Evolutionary conservation across 805 yeast genomes (phyloP).

Genomic region (Saccharomycopsis microspora): DNA sequence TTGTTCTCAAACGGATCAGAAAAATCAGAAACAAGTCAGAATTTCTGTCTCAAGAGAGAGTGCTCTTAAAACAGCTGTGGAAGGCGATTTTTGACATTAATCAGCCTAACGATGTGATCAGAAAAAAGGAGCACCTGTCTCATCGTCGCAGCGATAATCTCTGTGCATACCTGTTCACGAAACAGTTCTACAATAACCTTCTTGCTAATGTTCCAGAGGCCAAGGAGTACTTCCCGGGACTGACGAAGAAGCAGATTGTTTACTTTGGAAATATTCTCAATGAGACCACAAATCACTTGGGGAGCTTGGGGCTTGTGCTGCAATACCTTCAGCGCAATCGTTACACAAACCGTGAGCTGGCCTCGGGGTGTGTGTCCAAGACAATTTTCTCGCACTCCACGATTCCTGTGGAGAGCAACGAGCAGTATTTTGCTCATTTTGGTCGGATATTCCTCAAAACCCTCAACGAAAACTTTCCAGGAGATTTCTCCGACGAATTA

Average conservation of each 20-base stretch:
- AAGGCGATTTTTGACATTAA: conserved; percentile 2
- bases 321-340: conserved; percentile 2
- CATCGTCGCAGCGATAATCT: background rate
- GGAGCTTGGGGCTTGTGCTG: background rate
- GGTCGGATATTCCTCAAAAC: conserved; percentile 15
- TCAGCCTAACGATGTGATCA: background rate
- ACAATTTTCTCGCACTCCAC: conserved; percentile 9
- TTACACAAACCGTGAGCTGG: conserved; percentile 4
- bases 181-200: conserved; percentile 15
- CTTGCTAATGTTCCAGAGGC: conserved; percentile 9
- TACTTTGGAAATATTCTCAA: conserved; percentile 11
- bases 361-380: background rate
- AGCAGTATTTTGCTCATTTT: conserved; percentile 12
- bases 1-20: conserved; percentile 5
- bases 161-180: conserved; percentile 14
- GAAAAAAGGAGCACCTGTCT: background rate
- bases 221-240: conserved; percentile 9
- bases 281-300: conserved; percentile 1
- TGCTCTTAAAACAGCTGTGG: conserved; percentile 9
- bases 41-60: conserved; percentile 3
- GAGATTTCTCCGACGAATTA: conserved; percentile 10
- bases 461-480: conserved; percentile 14
- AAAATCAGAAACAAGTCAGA: conserved; percentile 10
- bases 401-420: conserved; percentile 9
- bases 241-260: conserved; percentile 4